A percentile compares a stretch with the other conserved stretches of the same genome.
Evolutionary conservation across 345 rosid species (phyloP).

Genomic region (Camelina sativa): DNA sequence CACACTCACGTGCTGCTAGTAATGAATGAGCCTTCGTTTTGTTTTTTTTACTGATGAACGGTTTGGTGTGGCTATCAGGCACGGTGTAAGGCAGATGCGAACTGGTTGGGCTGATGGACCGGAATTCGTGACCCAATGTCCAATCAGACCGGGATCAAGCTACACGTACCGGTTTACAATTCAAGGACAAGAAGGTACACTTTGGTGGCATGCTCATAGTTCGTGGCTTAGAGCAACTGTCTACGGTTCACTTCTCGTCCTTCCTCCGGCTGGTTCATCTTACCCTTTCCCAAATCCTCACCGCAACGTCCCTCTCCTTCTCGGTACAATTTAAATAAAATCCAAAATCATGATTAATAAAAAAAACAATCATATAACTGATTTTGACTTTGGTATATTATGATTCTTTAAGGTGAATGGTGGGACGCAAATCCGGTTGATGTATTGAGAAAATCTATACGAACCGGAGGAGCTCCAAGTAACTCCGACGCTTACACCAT

Average conservation of each 20-base stretch:
- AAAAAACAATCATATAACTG: not conserved
- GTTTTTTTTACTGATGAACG: not conserved
- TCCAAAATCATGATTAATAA: not conserved
- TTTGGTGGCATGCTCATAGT: conserved; percentile 99
- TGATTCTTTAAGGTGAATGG: conserved; percentile 77
- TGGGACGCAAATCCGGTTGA: conserved; percentile 91
- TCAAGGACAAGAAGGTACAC: conserved; percentile 89
- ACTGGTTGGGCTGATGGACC: conserved; percentile 99
- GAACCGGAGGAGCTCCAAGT: conserved; percentile 82
- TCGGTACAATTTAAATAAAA: conserved; percentile 52
- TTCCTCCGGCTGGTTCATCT: conserved; percentile 67
- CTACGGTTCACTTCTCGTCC: conserved; percentile 79
- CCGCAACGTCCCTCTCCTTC: conserved; percentile 74
- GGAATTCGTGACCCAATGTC: conserved; percentile 92
- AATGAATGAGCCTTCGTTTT: not conserved
- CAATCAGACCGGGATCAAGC: conserved; percentile 84
- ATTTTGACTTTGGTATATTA: conserved; percentile 13
- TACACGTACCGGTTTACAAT: conserved; percentile 90
- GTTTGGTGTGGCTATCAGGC: conserved; percentile 54
- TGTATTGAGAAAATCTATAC: conserved; percentile 65
- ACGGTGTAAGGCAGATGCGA: conserved; percentile 83
- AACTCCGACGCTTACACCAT: conserved; percentile 85
- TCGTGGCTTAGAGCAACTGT: conserved; percentile 98
- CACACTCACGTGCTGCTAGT: not conserved
- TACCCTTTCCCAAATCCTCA: conserved; percentile 81